Evolutionary conservation across 2,329 filamentous ascomycete genomes (phyloP), one percentile per base, ranked within the genome.

Genomic region (Penicillium sp.): DNA sequence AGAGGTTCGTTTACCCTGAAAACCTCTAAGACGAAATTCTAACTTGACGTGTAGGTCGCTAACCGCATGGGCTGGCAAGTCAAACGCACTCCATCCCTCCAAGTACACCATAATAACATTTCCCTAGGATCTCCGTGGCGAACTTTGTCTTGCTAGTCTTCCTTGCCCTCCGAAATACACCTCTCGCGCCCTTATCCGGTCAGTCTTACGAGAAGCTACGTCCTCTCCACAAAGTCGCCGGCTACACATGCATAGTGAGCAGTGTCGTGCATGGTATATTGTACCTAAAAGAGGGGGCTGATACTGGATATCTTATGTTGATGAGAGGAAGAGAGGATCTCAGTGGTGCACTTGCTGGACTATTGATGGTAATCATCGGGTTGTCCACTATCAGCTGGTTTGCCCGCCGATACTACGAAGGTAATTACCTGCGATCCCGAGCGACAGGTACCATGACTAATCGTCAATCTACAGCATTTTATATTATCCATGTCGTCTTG

Each of bases 141-240:
- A 87, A 87, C 62, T 67, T 84, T 29, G 70, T 75, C 13, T 70
- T 87, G 16, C 76, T 84, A 13, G 73, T 84, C 13, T 81, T 86
- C 49, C 71, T 87, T 16, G 76, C 80, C 1, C 73, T 87, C 43
- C 86, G 85, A 63, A 85, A 86, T 64, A 86, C 84, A 0, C 84
- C 84, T 0, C 68, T 87, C 19, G 80, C 80, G 0, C 78, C 79
- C 57, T 61, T 87, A 11, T 81, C 81, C 1, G 72, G 78, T 1
- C 82, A 81, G 64, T 85, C 83, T 5, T 84, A 87, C 66, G 84
- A 87, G 58, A 78, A 82, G 21, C 78, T 87, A 51, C 86, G 85
- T 63, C 76, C 81, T 49, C 74, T 87, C 3, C 84, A 87, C 62
- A 81, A 81, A 56, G 71, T 82, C 19, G 77, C 79, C 4, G 84